Conservation (phyloP, 768 basidiomycete genomes). For the Suillus alpinus region DNA sequence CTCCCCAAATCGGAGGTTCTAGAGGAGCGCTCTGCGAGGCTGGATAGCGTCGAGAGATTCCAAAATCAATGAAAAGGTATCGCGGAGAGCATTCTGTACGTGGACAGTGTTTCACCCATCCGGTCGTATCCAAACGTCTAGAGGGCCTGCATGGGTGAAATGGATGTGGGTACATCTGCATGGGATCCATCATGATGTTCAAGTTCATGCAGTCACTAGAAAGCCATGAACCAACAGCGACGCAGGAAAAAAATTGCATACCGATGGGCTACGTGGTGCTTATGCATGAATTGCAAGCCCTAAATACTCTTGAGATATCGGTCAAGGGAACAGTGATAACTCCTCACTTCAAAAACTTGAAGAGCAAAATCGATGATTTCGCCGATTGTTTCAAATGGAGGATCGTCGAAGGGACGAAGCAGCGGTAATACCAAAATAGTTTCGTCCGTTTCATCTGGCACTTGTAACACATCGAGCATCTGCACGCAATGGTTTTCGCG, state of each 20-base stretch:
- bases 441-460: slow-evolving; percentile 9
- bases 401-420: slow-evolving; percentile 21
- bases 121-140: slow-evolving; percentile 2
- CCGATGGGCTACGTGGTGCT: slow-evolving; percentile 6
- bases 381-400: slow-evolving; percentile 20
- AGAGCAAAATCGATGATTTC: slow-evolving; percentile 28
- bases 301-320: background rate
- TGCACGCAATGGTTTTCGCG: slow-evolving; percentile 23
- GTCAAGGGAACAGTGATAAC: background rate
- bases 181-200: slow-evolving; percentile 26
- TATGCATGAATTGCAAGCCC: slow-evolving; percentile 18
- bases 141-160: slow-evolving; percentile 7
- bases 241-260: background rate
- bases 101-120: slow-evolving; percentile 10
- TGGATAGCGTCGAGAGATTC: slow-evolving; percentile 22
- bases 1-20: slow-evolving; percentile 19
- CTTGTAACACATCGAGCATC: slow-evolving; percentile 12
- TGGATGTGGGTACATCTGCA: slow-evolving; percentile 10
- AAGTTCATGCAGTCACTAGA: slow-evolving; percentile 17
- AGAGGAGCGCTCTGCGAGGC: slow-evolving; percentile 3
- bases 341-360: slow-evolving; percentile 23
- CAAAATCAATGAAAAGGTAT: slow-evolving; percentile 31
- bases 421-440: slow-evolving; percentile 27
- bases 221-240: slow-evolving; percentile 22
- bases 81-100: slow-evolving; percentile 23